Evolutionary conservation across 345 rosid genomes (phyloP), one percentile per base, ranked within the genome.

Genomic region (Passiflora organensis): DNA sequence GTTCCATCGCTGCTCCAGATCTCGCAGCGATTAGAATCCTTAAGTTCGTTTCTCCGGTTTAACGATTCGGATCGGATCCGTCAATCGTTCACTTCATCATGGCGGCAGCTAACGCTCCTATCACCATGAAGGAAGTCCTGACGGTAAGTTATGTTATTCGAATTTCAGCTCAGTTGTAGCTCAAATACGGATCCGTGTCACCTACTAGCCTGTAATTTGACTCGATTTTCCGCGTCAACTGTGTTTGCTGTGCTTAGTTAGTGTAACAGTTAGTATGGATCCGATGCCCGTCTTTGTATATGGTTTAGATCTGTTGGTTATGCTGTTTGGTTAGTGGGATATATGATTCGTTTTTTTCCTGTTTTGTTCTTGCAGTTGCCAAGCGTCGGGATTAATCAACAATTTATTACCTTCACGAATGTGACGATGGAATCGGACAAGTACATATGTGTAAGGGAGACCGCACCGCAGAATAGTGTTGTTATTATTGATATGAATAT

Each of bases 101-200:
- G 97, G 89, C 94, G 69, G 87, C 91, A 32, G 88, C 96, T 24
- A 88, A 71, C 78, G 95, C 96, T 50, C 96, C 90, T 60, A 85
- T 91, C 82, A 58, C 89, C 66, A 83, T 91, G 97, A 85, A 85
- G 72, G 97, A 91, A 77, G 86, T 84, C 67, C 65, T 87, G 24
- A 91, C 87, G 38, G 95, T 87, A 64, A 73, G 38, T 38, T 34
- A 13, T 21, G 15, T 23, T 24, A 3, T 18, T 6, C 37, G 4
- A 1, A 5, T 28, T 25, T 37, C 38, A 3, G 22, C 41, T 28
- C 34, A 19, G 8, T n/a, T 15, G 11, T 0, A 32, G 54, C 64
- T 58, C 19, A 19, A 58, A n/a, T 65, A 39, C 39, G 56, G 50
- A 41, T 49, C 21, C 17, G 19, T 12, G 9, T 25, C 32, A 8